Evolutionary conservation across 2,329 filamentous ascomycete species (phyloP), one percentile per base, ranked within the genome.

Genomic region (Fusarium ramigenum): DNA sequence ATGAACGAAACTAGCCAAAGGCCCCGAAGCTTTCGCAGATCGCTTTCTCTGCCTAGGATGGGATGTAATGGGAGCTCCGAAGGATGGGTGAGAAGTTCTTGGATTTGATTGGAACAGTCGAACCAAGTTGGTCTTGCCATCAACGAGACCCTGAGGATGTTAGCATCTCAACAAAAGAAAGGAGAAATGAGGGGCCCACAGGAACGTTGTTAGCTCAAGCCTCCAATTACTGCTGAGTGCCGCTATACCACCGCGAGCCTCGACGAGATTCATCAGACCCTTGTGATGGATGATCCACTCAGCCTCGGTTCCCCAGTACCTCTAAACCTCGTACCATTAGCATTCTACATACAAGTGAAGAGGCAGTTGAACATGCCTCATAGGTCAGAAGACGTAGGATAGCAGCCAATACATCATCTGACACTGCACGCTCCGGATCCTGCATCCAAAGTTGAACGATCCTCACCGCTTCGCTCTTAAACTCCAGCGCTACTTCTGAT

Each of bases 381-480:
- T 63, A 66, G 10, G 63, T 57, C 21, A 66, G 2, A 2, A 66
- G 23, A 2, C 63, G 59, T 18, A 66, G 34, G 1, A 66, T 61
- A 2, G 59, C 59, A 28, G 59, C 63, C 28, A 66, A 25, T 1
- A 66, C 61, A 28, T 83, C 79, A 36, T 83, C 80, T 23, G 80
- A 78, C 18, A 83, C 62, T 5, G 78, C 79, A 11, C 70, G 70
- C 12, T 57, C 56, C 4, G 76, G 75, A 62, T 83, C 79, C 16
- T 59, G 61, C 57, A 83, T 78, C 81, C 80, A 83, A 7, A 60
- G 34, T 18, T 76, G 73, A 9, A 83, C 74, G 40, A 83, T 82
- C 7, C 77, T 76, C 15, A 83, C 75, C 10, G 82, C 81, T 49
- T 83, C 80, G 8, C 73, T 60, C 60, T 83, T 83, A 64, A 79